Conservation (phyloP, 2,329 filamentous ascomycete genomes). For the Colletotrichum sp. region DNA sequence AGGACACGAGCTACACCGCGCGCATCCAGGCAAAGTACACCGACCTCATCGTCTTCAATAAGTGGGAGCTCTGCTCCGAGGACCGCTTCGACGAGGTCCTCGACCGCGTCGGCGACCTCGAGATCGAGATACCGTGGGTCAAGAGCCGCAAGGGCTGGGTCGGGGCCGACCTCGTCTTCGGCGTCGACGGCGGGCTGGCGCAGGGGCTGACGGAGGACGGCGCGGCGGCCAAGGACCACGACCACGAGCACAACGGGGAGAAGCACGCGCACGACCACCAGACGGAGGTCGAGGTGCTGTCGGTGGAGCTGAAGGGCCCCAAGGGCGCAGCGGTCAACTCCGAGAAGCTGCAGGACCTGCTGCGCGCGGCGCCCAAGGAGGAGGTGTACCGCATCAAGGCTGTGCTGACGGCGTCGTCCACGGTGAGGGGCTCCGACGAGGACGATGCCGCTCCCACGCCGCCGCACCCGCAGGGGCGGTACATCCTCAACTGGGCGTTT, state of each 20-base stretch:
- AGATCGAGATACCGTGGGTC: conserved; percentile 80
- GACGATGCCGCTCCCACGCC: conserved; percentile 39
- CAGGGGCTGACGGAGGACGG: conserved; percentile 51
- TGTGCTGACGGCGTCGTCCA: conserved; percentile 52
- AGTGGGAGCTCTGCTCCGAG: conserved; percentile 83
- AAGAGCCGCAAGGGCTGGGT: conserved; percentile 86
- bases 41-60: conserved; percentile 90
- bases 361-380: conserved; percentile 82
- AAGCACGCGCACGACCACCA: conserved; percentile 64
- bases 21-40: conserved; percentile 89
- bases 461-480: conserved; percentile 52
- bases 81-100: conserved; percentile 76
- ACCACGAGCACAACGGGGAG: conserved; percentile 39
- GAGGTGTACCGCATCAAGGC: conserved; percentile 96
- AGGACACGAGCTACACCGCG: conserved; percentile 88
- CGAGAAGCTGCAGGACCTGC: conserved; percentile 68
- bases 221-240: conserved; percentile 35
- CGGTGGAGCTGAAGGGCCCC: conserved; percentile 67
- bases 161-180: conserved; percentile 80
- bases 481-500: conserved; percentile 98
- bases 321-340: conserved; percentile 52
- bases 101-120: conserved; percentile 80
- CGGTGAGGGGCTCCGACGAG: conserved; percentile 56
- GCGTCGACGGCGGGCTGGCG: conserved; percentile 83
- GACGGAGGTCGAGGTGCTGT: conserved; percentile 91